A percentile compares a stretch with the other conserved stretches of the same genome.
phyloP scores from a whole-genome alignment of 192 early-diverging fungal genomes.

The Fimicolochytrium jonesii region DNA sequence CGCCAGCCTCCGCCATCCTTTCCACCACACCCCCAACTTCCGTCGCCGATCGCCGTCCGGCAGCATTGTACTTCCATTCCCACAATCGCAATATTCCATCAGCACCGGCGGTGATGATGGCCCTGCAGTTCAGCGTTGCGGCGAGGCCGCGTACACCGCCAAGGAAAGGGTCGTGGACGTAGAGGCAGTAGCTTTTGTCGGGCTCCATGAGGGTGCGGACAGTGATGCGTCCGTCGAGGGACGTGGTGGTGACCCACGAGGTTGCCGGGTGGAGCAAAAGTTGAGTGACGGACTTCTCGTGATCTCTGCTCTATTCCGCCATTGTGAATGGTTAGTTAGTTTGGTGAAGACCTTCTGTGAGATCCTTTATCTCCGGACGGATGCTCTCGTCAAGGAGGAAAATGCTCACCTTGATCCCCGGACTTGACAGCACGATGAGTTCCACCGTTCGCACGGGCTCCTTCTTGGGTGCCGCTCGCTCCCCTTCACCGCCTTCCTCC shows the following conservation, averaged over 20 bases:
- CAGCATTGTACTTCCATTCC: constrained; percentile 46
- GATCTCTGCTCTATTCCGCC: constrained; percentile 42
- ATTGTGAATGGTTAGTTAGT: too few relatives aligned
- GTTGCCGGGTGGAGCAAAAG: constrained; percentile 22
- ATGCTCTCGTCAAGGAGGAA: too few relatives aligned
- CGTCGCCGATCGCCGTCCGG: constrained; percentile 34
- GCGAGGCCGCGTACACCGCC: constrained; percentile 39
- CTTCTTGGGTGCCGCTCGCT: background rate
- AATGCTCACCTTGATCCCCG: too few relatives aligned
- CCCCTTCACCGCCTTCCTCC: background rate
- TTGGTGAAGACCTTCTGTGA: too few relatives aligned
- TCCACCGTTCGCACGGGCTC: background rate
- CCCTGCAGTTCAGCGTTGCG: constrained; percentile 31
- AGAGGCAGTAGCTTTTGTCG: constrained; percentile 38
- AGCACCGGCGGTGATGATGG: constrained; percentile 34
- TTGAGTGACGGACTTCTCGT: constrained; percentile 21
- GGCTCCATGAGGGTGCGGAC: constrained; percentile 48
- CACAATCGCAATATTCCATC: constrained; percentile 41
- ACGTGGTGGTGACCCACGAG: constrained; percentile 44
- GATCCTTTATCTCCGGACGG: too few relatives aligned
- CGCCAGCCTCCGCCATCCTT: constrained; percentile 8
- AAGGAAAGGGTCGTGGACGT: constrained; percentile 37
- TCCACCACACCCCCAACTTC: constrained; percentile 37
- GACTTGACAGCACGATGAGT: too few relatives aligned
- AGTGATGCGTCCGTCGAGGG: constrained; percentile 41